Conservation (phyloP, 2,329 filamentous ascomycete genomes). For the Seiridium unicorne region DNA sequence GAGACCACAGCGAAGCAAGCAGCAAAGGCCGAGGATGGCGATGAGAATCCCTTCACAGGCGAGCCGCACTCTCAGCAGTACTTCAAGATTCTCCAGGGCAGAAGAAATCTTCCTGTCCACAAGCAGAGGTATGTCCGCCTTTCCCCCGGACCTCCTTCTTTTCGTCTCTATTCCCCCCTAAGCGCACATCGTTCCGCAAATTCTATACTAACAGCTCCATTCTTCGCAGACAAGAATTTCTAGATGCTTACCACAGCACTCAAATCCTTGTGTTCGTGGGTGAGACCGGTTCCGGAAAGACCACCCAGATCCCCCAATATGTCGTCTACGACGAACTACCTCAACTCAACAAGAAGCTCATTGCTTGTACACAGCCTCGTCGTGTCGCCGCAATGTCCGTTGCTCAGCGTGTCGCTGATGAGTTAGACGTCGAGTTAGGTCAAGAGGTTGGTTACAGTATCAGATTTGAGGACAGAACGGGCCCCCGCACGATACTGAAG, state of each 20-base stretch:
- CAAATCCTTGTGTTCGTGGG: constrained; percentile 98
- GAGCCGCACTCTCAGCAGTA: constrained; percentile 77
- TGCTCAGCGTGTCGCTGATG: constrained; percentile 93
- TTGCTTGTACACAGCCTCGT: constrained; percentile 95
- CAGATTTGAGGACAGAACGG: constrained; percentile 94
- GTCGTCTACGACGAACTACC: constrained; percentile 96
- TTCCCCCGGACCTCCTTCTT: neutral
- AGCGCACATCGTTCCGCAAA: neutral
- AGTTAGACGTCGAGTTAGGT: constrained; percentile 90
- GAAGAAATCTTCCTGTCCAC: constrained; percentile 86
- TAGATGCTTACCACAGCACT: constrained; percentile 86
- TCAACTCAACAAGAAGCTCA: constrained; percentile 80
- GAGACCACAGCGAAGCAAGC: constrained; percentile 77
- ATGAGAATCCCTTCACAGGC: constrained; percentile 83
- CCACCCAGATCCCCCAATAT: constrained; percentile 97
- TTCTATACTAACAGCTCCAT: constrained; percentile 5
- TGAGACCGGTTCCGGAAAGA: constrained; percentile 99
- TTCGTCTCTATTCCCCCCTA: neutral
- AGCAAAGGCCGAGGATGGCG: constrained; percentile 71
- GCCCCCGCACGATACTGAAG: constrained; percentile 86
- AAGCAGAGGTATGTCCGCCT: constrained; percentile 69
- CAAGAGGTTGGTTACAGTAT: constrained; percentile 98
- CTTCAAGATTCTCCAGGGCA: constrained; percentile 81
- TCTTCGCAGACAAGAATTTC: constrained; percentile 65
- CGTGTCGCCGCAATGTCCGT: constrained; percentile 99